Evolutionary conservation across 768 basidiomycete genomes (phyloP), one percentile per base, ranked within the genome.

Genomic region (Mycena chlorophos): DNA sequence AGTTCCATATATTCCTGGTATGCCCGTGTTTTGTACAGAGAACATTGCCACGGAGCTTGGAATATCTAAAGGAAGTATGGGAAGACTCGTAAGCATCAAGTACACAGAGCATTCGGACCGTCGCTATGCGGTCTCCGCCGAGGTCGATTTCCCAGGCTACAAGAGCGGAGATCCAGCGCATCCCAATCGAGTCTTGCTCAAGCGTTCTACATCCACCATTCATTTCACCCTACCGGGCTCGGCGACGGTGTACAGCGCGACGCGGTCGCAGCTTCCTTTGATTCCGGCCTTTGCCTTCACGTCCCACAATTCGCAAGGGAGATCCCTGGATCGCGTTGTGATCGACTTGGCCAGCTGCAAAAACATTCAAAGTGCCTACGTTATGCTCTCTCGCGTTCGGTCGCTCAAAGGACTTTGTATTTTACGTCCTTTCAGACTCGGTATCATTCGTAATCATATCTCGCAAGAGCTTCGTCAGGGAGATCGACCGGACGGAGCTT

Each of bases 251-350:
- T 60, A 56, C 29, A 39, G 20, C 43, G 58, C 58, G 10, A 60
- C 42, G 1, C 49, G 58, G 16, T 43, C 49, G 10, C 58, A 60
- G 51, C 51, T 56, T 14, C 58, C 58, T 1, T 43, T 60, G 16
- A 56, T 60, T 19, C 54, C 58, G 3, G 56, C 51, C 30, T 57
- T 52, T 47, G 51, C 56, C 5, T 57, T 57, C 51, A 57, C 56
- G 20, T 29, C 56, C 2, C 56, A 57, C 46, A 56, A 56, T 23
- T 51, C 55, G 22, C 56, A 57, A 52, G 51, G 56, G 3, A 17
- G 56, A n/a, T 46, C 56, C 6, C 51, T 57, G 20, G 56, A 57
- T 17, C 3, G 22, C 5, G 56, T 22, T 12, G 29, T 16, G 19
- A 57, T 52, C 43, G 42, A 57, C 31, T 23, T 56, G 17, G 55